Evolutionary conservation across 148 eudicot species (phyloP), one percentile per base, ranked within the genome.

Genomic region (Rhododendron kiyosumense): DNA sequence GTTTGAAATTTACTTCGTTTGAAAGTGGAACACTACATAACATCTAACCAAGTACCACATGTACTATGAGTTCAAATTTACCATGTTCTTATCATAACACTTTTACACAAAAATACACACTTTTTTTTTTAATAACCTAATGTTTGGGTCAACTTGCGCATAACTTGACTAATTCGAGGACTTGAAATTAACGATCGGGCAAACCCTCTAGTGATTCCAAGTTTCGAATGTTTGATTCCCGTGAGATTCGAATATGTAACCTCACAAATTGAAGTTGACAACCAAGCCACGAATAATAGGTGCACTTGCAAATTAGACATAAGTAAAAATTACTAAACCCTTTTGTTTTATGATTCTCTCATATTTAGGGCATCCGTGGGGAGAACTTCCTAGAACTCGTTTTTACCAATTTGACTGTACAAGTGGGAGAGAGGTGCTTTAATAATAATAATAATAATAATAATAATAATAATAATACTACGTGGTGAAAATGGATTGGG

Each of bases 401-500:
- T 52, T 52, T 52, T 52, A 15, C 24, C 36, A 88, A 83, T 86
- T 88, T 88, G 87, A 87, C 88, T 49, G 88, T 81, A 46, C 30
- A 78, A 36, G 59, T 38, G 46, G 85, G 41, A n/a, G 61, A 20
- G 30, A 67, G 79, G 49, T 9, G 49, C 24, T 54, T 54, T 54
- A 54, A 17, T 54, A 13, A 54, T 8, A 46, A 12, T 46, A 61
- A 26, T 83, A 32, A 78, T 38, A 3, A 73, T 51, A 54, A 17
- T 54, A 13, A 54, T 8, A 46, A 11, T 32, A 32, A 32, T 46
- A 61, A 26, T 83, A 32, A 78, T 38, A 5, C 51, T 51, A 85
- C 84, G 90, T 74, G 88, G 88, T 69, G 48, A 65, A 79, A 83
- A 7, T 77, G 41, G 85, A 71, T 87, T 88, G 87, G 88, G 79